Base-by-base conservation (phyloP, 1,139 yeast genomes). In the Pichia terricola region DNA sequence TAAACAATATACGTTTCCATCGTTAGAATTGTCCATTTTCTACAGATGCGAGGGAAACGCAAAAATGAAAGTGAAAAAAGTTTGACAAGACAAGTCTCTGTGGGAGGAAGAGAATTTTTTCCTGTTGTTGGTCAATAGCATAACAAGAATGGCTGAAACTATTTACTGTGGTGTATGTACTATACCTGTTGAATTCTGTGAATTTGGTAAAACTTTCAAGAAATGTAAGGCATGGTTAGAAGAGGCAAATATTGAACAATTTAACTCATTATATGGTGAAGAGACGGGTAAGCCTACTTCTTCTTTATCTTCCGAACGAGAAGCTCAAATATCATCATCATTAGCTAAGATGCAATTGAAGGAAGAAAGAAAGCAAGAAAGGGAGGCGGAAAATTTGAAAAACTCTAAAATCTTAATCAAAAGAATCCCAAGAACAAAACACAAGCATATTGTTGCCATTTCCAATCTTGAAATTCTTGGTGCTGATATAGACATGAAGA, bases 151-250 rank as follows among this genome's bases (percentile, higher is more conserved):
- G 22, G 22, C 22, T 16, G 22, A 16, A 16, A 16, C 33, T 30
- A 28, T 73, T 10, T 88, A 89, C 66, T 89, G 97, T 64, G 91
- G 80, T 5, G 75, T 88, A 8, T 89, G 97, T 63, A 66, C 88
- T 1, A 81, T 77, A 59, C 96, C 96, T 16, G 91, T 91, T 3
- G 97, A 88, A 64, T 89, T 81, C 66, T 89, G 98, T 67, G 97
- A 89, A 61, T 89, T 88, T 61, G 94, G 95, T 11, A 84, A 85
- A 40, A 72, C 81, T 36, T 72, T 83, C 63, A 81, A 81, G 59
- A 77, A 87, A 60, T 89, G 98, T 67, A 85, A 82, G 56, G 79
- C 75, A 35, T 88, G 96, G 95, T 72, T 89, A 38, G 68, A 74
- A 48, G 76, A 73, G 38, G 69, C 70, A 43, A 72, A 87, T 53